Percentiles rank a stretch among this genome's conserved stretches.
Evolutionary conservation across 2,329 filamentous ascomycete genomes (phyloP).

Genomic region (Cercospora nicotianae): DNA sequence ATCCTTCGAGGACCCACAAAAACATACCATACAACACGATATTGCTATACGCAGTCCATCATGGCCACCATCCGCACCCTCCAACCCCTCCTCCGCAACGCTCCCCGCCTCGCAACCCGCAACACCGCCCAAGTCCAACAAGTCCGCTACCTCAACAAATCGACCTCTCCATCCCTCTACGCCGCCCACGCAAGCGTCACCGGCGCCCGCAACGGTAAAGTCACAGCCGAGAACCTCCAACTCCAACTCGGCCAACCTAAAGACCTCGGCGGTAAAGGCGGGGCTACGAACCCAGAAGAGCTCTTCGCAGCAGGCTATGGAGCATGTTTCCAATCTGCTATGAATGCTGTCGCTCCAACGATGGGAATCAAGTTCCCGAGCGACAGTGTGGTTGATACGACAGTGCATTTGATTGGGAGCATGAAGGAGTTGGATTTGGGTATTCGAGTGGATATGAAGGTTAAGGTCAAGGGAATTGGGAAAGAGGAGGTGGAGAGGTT

Average conservation of each 20-base stretch:
- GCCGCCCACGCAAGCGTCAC: conserved; percentile 21
- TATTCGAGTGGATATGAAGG: conserved; percentile 47
- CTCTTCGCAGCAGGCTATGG: conserved; percentile 51
- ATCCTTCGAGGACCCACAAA: background rate
- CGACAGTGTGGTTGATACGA: conserved; percentile 45
- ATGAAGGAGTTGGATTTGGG: conserved; percentile 50
- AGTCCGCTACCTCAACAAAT: conserved; percentile 24
- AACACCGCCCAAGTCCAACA: conserved; percentile 2
- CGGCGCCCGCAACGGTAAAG: conserved; percentile 25
- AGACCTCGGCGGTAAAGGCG: conserved; percentile 23
- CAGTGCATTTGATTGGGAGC: conserved; percentile 48
- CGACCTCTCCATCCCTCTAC: conserved; percentile 19
- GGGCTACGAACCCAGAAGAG: conserved; percentile 49
- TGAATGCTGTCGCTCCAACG: conserved; percentile 46
- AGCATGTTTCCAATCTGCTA: conserved; percentile 51
- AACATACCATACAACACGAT: background rate
- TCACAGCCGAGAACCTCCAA: conserved; percentile 19
- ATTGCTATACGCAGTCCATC: background rate
- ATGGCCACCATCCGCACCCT: background rate
- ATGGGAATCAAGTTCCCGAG: conserved; percentile 48
- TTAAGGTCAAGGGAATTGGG: conserved; percentile 39
- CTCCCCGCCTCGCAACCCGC: background rate
- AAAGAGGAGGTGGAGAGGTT: conserved; percentile 41
- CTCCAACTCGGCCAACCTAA: conserved; percentile 24
- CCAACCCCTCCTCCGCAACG: background rate